Conservation (phyloP, 768 basidiomycete species). For the Russula earlei region DNA sequence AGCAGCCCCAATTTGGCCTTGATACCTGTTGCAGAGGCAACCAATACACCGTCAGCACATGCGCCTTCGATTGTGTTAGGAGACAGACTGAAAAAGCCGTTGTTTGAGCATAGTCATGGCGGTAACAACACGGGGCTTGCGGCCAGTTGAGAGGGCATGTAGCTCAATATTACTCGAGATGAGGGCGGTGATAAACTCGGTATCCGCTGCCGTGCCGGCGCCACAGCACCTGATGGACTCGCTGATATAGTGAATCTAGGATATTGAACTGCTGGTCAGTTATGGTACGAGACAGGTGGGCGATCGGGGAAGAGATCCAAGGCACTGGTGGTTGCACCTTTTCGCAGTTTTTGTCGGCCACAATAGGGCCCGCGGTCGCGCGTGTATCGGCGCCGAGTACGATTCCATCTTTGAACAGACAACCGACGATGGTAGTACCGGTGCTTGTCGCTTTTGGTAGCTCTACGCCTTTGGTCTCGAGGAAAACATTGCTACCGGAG, state of each 20-base stretch:
- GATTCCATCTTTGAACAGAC: conserved; percentile 86
- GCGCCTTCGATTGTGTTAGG: background rate
- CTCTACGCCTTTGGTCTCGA: conserved; percentile 59
- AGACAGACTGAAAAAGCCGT: conserved; percentile 73
- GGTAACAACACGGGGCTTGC: conserved; percentile 89
- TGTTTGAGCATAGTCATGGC: conserved; percentile 99
- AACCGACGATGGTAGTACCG: conserved; percentile 97
- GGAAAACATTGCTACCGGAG: conserved; percentile 54
- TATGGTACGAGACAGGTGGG: background rate
- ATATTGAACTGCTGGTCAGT: background rate
- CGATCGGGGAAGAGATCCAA: background rate
- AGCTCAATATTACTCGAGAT: conserved; percentile 96
- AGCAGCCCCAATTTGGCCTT: conserved; percentile 90
- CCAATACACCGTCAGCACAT: background rate
- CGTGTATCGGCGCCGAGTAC: conserved; percentile 94
- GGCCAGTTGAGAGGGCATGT: conserved; percentile 80
- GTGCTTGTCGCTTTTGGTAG: conserved; percentile 83
- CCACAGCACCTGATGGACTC: conserved; percentile 96
- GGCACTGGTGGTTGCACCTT: conserved; percentile 48
- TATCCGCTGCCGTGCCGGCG: conserved; percentile 98
- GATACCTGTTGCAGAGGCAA: conserved; percentile 46
- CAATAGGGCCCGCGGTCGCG: conserved; percentile 88
- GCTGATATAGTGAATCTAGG: conserved; percentile 92
- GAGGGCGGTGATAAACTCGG: conserved; percentile 87
- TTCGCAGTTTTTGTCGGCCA: conserved; percentile 99